Evolutionary conservation across 306 rosid genomes (phyloP).

Genomic region (Corylus heterophylla): DNA sequence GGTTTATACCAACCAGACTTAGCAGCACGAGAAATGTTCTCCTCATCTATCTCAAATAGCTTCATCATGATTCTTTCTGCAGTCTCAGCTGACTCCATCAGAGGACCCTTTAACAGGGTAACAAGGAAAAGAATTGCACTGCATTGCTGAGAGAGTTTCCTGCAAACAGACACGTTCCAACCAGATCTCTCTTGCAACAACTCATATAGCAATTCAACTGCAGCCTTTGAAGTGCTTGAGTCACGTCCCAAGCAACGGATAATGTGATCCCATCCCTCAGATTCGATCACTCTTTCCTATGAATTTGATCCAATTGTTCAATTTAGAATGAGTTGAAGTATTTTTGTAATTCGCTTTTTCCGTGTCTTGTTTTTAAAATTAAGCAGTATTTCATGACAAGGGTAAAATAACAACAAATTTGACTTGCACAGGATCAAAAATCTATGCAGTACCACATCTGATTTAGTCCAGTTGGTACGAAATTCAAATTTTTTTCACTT

Average conservation of each 20-base stretch:
- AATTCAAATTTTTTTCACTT: neutral
- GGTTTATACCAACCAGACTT: slow-evolving; percentile 77
- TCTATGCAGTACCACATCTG: neutral
- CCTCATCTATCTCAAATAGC: slow-evolving; percentile 63
- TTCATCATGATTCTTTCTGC: slow-evolving; percentile 65
- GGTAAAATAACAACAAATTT: too few relatives aligned
- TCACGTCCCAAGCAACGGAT: slow-evolving; percentile 57
- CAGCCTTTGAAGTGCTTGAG: slow-evolving; percentile 59
- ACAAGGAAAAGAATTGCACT: slow-evolving; percentile 59
- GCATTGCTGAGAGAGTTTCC: slow-evolving; percentile 55
- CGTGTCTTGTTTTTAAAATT: neutral
- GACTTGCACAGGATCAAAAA: neutral
- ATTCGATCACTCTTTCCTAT: slow-evolving; percentile 59
- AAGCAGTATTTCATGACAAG: neutral
- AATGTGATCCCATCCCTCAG: slow-evolving; percentile 68
- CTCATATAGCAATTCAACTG: slow-evolving; percentile 60
- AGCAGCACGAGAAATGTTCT: slow-evolving; percentile 54
- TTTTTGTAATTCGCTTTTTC: neutral
- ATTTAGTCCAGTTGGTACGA: neutral
- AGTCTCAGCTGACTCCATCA: slow-evolving; percentile 52
- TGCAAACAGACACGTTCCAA: slow-evolving; percentile 63
- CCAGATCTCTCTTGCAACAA: slow-evolving; percentile 63
- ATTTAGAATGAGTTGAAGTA: slow-evolving; percentile 20
- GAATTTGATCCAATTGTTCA: slow-evolving; percentile 15
- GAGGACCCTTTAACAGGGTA: slow-evolving; percentile 46